These are phyloP conservation scores for Endocladia muricata DNA, from an alignment of 31 red algal genomes.

Conservation along the genomic window DNA sequence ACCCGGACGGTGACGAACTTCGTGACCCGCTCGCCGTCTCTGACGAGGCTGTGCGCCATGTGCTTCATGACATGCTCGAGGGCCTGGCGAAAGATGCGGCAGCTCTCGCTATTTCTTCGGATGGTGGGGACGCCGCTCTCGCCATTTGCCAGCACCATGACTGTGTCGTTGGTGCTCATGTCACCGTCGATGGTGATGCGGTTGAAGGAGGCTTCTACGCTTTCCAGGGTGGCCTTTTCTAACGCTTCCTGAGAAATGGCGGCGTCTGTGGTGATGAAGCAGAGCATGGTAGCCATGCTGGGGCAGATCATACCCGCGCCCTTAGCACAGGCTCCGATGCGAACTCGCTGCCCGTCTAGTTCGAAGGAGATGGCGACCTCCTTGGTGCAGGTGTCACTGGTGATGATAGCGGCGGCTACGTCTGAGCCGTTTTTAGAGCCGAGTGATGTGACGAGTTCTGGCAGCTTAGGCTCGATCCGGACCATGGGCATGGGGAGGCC, in stretches of 20 bases:
- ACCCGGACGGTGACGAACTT: background rate
- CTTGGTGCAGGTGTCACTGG: constrained; percentile 15
- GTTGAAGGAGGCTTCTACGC: constrained; percentile 17
- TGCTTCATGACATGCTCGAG: background rate
- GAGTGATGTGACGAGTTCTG: background rate
- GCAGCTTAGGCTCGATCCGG: background rate
- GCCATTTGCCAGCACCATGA: constrained; percentile 41
- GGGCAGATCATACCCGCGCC: constrained; percentile 41
- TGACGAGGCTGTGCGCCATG: constrained; percentile 11
- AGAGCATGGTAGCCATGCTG: constrained; percentile 32
- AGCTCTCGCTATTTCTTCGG: background rate
- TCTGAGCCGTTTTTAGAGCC: background rate
- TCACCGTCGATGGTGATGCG: constrained; percentile 15
- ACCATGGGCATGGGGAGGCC: background rate
- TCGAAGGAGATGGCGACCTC: background rate
- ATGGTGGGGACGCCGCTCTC: background rate
- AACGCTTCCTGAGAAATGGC: background rate
- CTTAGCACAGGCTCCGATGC: constrained; percentile 17
- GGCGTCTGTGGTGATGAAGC: constrained; percentile 27
- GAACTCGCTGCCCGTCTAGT: background rate
- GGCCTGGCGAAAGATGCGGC: constrained; percentile 1
- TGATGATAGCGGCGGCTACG: constrained; percentile 27
- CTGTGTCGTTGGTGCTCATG: constrained; percentile 25
- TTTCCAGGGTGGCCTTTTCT: background rate
- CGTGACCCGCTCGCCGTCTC: constrained; percentile 32